These are phyloP conservation scores for Colletotrichum falcatum DNA, from an alignment of 2,329 filamentous ascomycete genomes.

Conservation along the genomic window DNA sequence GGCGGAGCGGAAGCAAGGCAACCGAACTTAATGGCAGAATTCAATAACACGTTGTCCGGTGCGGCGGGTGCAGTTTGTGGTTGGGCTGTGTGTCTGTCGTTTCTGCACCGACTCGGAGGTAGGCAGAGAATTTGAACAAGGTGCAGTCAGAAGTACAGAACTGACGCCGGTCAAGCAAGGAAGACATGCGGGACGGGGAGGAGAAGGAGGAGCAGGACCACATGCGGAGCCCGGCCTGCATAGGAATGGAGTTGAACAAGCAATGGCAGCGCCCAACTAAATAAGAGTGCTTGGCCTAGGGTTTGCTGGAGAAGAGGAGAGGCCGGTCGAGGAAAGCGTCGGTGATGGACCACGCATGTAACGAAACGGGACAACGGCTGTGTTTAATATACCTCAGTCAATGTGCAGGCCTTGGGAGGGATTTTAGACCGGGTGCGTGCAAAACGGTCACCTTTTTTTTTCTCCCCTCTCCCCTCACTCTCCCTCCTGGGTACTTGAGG, in stretches of 20 bases:
- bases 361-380: constrained; percentile 17
- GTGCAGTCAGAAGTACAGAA: constrained; percentile 29
- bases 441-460: constrained; percentile 26
- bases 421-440: neutral
- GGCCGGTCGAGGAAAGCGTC: constrained; percentile 2
- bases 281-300: constrained; percentile 28
- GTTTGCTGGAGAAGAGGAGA: neutral
- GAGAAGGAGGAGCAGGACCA: constrained; percentile 35
- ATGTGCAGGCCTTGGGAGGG: constrained; percentile 10
- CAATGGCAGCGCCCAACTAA: constrained; percentile 35
- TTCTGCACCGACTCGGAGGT: constrained; percentile 20
- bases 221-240: constrained; percentile 40
- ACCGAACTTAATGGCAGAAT: constrained; percentile 25
- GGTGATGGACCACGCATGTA: constrained; percentile 13
- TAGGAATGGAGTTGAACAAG: constrained; percentile 38
- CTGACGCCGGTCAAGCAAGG: constrained; percentile 40
- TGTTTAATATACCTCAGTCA: constrained; percentile 39
- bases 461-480: neutral
- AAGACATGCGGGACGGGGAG: constrained; percentile 39
- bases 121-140: constrained; percentile 35
- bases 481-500: constrained; percentile 22
- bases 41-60: constrained; percentile 38
- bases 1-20: constrained; percentile 16
- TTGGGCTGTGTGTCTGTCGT: constrained; percentile 28
- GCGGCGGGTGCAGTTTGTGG: constrained; percentile 22